Evolutionary conservation across 2,329 filamentous ascomycete species (phyloP), one percentile per base, ranked within the genome.

Genomic region (Fusarium sp.): DNA sequence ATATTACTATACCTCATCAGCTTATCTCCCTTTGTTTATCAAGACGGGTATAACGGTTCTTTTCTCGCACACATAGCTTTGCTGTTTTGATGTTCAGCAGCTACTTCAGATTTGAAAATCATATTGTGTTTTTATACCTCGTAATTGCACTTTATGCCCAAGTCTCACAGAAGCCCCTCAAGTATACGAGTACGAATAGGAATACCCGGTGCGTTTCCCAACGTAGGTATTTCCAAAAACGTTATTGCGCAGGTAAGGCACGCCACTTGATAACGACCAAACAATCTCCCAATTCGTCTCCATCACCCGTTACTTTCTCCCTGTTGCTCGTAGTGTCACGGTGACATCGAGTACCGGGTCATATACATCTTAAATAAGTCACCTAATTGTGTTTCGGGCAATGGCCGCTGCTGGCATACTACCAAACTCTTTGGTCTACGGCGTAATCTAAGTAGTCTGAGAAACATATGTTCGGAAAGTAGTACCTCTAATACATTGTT

Each of bases 211-310:
- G 32, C 37, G 11, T 63, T 55, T 45, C 34, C 21, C 25, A 18
- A 27, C 23, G 23, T n/a, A 37, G 34, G 34, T 27, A 50, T 49
- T 62, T 61, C 41, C 30, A 45, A 45, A 55, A 13, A 9, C 40
- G 59, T 56, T 58, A 6, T 68, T 58, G 40, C 32, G 66, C 50
- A 30, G 55, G 58, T 25, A 69, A 21, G 34, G 48, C 30, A 37
- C 61, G 47, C 68, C 59, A 67, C 32, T 55, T 60, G 20, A 43
- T 55, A 49, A 69, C 53, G 34, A 66, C 48, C 34, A 55, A 51
- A 10, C 61, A 56, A 34, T 45, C 55, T 27, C 57, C 21, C 25
- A 14, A 13, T 43, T 51, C 6, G 21, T 20, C 12, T 20, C 12
- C 21, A 20, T 27, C 11, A 23, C 21, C 32, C 18, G 11, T 20